Percentiles rank a stretch among this genome's conserved stretches.
Conservation (phyloP, 495 filamentous ascomycete species). For the Hypomontagnella submonticulosa region DNA sequence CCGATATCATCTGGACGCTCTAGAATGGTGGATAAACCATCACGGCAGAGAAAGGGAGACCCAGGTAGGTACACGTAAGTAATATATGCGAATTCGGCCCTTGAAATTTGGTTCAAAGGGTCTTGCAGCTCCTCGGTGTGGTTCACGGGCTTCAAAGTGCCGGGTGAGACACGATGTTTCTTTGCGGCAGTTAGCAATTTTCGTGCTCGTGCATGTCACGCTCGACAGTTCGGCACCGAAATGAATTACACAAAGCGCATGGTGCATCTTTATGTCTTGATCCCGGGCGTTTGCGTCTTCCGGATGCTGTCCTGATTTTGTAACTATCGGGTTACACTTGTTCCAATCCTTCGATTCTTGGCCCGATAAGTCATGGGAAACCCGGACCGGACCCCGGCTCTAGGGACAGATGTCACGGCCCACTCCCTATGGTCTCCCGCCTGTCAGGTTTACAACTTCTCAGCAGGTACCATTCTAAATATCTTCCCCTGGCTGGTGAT, state of each 20-base stretch:
- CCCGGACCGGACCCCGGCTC: not conserved
- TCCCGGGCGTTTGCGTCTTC: constrained; percentile 15
- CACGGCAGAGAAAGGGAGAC: not conserved
- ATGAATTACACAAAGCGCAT: not conserved
- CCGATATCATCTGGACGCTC: constrained; percentile 6
- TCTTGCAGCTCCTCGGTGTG: too few relatives aligned
- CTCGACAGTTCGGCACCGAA: not conserved
- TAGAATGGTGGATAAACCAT: constrained; percentile 10
- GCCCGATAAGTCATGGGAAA: constrained; percentile 11
- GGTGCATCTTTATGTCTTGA: constrained; percentile 1
- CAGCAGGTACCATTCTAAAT: too few relatives aligned
- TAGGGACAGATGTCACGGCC: not conserved
- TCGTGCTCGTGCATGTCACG: too few relatives aligned
- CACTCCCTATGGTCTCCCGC: not conserved
- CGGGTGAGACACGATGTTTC: too few relatives aligned
- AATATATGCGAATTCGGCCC: too few relatives aligned
- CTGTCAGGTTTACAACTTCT: not conserved
- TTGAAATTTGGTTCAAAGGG: too few relatives aligned
- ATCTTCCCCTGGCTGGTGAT: not conserved
- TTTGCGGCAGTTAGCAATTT: too few relatives aligned
- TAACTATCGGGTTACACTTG: not conserved
- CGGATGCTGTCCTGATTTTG: not conserved
- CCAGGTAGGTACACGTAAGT: too few relatives aligned
- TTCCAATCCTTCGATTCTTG: not conserved
- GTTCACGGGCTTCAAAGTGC: too few relatives aligned